Evolutionary conservation across 2,329 filamentous ascomycete genomes (phyloP).

Genomic region (Diaporthe vaccinii): DNA sequence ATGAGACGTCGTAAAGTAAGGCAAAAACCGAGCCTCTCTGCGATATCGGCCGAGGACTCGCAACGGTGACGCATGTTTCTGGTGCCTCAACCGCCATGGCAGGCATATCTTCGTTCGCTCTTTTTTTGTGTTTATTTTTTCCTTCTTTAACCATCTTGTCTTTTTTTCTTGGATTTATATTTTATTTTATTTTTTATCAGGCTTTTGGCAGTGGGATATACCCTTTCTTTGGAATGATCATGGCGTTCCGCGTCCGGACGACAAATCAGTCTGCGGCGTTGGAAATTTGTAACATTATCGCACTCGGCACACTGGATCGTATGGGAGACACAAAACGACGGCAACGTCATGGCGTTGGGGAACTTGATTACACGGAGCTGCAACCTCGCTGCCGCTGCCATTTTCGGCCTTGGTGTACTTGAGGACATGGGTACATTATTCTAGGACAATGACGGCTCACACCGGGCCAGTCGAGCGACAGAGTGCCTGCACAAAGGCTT

Average conservation of each 20-base stretch:
- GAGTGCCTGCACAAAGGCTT: conserved; percentile 20
- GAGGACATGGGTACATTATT: neutral
- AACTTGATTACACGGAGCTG: neutral
- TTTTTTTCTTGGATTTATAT: neutral
- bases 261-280: neutral
- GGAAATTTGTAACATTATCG: conserved; percentile 24
- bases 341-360: conserved; percentile 30
- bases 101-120: neutral
- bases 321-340: conserved; percentile 22
- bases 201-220: conserved; percentile 23
- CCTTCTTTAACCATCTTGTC: neutral
- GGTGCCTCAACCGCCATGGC: neutral
- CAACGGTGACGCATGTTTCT: neutral
- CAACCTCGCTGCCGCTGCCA: neutral
- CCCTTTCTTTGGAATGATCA: conserved; percentile 29
- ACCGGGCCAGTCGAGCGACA: neutral
- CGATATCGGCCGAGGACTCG: conserved; percentile 14
- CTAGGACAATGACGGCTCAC: conserved; percentile 17
- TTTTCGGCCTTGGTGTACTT: conserved; percentile 9
- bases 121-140: neutral
- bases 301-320: conserved; percentile 14
- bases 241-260: conserved; percentile 27
- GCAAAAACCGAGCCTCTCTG: conserved; percentile 40
- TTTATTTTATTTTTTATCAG: neutral
- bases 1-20: conserved; percentile 49